Evolutionary conservation across 2,329 filamentous ascomycete genomes (phyloP).

Genomic region (Alternaria rosae): DNA sequence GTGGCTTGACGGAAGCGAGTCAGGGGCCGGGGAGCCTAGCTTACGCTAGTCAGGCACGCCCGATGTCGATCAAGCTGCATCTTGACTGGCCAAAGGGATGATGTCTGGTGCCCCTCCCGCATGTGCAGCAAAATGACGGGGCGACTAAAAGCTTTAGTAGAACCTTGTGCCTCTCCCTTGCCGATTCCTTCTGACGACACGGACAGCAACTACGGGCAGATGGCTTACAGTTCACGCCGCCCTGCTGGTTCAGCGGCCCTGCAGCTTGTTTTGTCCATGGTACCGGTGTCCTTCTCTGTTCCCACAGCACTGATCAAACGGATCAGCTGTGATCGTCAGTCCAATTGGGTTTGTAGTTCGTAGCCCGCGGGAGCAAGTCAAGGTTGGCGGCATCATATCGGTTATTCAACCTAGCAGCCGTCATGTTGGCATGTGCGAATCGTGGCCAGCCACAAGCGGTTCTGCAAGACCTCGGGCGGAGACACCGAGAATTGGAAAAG

Average conservation of each 20-base stretch:
- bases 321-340: constrained; percentile 4
- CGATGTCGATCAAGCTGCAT: constrained; percentile 26
- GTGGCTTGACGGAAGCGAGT: constrained; percentile 24
- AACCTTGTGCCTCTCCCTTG: constrained; percentile 5
- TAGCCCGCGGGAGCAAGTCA: not conserved
- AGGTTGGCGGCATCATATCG: constrained; percentile 11
- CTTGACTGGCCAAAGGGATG: constrained; percentile 25
- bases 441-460: constrained; percentile 13
- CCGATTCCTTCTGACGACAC: not conserved
- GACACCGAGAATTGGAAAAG: constrained; percentile 9
- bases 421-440: constrained; percentile 6
- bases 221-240: constrained; percentile 1
- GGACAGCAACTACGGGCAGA: not conserved
- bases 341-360: not conserved
- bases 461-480: constrained; percentile 7
- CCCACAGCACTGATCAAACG: not conserved
- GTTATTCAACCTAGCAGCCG: constrained; percentile 7
- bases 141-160: not conserved
- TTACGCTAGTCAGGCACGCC: constrained; percentile 39
- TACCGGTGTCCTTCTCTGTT: not conserved
- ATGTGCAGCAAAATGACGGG: constrained; percentile 28
- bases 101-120: constrained; percentile 26
- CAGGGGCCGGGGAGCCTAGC: constrained; percentile 23
- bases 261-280: constrained; percentile 1
- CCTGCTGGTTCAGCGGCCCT: constrained; percentile 7